Conservation (phyloP, 1,284 basidiomycete species). For the Grifola frondosa region DNA sequence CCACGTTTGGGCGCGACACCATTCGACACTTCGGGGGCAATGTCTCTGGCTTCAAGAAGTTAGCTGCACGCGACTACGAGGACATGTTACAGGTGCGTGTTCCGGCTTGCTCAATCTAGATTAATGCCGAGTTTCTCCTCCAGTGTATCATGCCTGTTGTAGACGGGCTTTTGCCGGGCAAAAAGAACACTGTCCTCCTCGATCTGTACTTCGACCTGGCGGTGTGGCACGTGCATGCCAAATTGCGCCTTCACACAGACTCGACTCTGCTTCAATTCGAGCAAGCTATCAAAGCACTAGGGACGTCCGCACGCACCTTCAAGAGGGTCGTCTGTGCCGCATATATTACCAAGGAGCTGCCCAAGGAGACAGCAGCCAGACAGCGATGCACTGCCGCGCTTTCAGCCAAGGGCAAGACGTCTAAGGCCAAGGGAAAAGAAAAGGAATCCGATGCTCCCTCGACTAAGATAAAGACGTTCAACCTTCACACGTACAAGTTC, state of each 20-base stretch:
- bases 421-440: too few relatives aligned
- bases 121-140: not conserved
- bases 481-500: not conserved
- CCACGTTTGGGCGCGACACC: constrained; percentile 26
- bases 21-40: constrained; percentile 28
- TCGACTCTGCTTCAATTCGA: too few relatives aligned
- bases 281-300: too few relatives aligned
- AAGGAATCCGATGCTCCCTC: too few relatives aligned
- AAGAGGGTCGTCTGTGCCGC: constrained; percentile 18
- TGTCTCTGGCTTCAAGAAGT: constrained; percentile 26
- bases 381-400: too few relatives aligned
- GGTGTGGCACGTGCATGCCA: constrained; percentile 33
- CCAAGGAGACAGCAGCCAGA: constrained; percentile 21
- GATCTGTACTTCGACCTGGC: constrained; percentile 28
- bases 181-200: constrained; percentile 20
- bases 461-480: not conserved
- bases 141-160: constrained; percentile 34
- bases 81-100: constrained; percentile 27
- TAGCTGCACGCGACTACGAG: constrained; percentile 31
- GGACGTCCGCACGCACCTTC: too few relatives aligned
- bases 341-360: constrained; percentile 25
- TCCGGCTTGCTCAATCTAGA: not conserved
- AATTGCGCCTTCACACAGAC: constrained; percentile 32
- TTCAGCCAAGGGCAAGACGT: too few relatives aligned
- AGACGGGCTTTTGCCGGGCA: constrained; percentile 26